A percentile compares a stretch with the other conserved stretches of the same genome.
Conservation (phyloP, 305 asterid species). For the Fraxinus dipetala region DNA sequence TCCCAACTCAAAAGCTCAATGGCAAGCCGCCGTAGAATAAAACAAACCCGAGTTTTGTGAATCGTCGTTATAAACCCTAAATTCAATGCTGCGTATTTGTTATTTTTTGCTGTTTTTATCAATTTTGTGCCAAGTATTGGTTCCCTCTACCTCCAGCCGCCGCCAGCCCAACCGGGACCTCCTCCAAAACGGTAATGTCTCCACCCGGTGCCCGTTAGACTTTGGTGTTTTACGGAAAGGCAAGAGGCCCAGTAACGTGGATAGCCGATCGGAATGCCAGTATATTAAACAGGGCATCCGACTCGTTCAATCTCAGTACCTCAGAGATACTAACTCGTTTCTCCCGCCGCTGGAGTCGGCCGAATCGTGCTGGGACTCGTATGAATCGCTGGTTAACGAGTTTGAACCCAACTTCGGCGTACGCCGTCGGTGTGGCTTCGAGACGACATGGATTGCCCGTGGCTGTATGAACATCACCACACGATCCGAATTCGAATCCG, state of each 20-base stretch:
- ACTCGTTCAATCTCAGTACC: constrained; percentile 61
- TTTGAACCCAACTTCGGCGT: constrained; percentile 42
- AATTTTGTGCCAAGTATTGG: constrained; percentile 6
- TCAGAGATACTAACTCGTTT: constrained; percentile 46
- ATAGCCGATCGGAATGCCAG: constrained; percentile 46
- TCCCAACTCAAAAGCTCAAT: background rate
- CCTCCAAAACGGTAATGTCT: constrained; percentile 30
- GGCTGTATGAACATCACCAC: constrained; percentile 73
- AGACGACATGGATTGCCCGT: constrained; percentile 62
- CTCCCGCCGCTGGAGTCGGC: constrained; percentile 57
- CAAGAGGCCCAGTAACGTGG: constrained; percentile 25
- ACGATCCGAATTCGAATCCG: constrained; percentile 55
- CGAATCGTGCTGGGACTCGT: constrained; percentile 63
- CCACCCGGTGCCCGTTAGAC: constrained; percentile 55
- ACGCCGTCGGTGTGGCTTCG: constrained; percentile 60
- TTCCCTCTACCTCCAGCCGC: constrained; percentile 14
- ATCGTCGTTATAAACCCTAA: background rate
- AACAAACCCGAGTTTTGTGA: background rate
- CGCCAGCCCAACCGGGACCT: constrained; percentile 24
- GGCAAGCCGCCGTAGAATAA: background rate
- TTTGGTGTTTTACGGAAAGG: constrained; percentile 42
- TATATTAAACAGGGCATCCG: constrained; percentile 68
- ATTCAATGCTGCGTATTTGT: constrained; percentile 32
- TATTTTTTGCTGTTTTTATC: constrained; percentile 11
- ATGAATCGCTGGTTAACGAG: constrained; percentile 37